A percentile compares a stretch with the other conserved stretches of the same genome.
phyloP scores from a whole-genome alignment of 768 basidiomycete genomes.

The Tricholoma sp. region DNA sequence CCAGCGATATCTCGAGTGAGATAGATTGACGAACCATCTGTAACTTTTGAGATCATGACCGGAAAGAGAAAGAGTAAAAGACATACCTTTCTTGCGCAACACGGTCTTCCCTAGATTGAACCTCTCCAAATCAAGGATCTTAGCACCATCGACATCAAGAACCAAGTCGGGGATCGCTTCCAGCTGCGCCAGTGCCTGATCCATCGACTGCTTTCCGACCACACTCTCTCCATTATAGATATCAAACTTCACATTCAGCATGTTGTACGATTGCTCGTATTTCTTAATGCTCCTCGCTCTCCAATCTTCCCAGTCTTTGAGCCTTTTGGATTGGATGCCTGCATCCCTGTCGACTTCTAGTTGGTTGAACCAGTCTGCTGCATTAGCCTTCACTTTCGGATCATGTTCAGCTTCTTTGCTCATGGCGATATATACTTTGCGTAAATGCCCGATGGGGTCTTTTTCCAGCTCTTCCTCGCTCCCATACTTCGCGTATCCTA shows the following conservation, averaged over 20 bases:
- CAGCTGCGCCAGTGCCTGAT: slow-evolving; percentile 62
- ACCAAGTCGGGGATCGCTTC: slow-evolving; percentile 65
- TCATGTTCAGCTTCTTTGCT: slow-evolving; percentile 78
- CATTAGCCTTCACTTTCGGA: slow-evolving; percentile 66
- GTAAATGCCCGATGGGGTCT: slow-evolving; percentile 93
- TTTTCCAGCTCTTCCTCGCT: slow-evolving; percentile 74
- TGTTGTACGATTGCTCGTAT: slow-evolving; percentile 82
- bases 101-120: slow-evolving; percentile 92
- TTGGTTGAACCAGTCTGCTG: slow-evolving; percentile 84
- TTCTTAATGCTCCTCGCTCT: slow-evolving; percentile 86
- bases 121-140: slow-evolving; percentile 81
- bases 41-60: not conserved
- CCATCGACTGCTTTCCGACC: slow-evolving; percentile 70
- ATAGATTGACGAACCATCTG: slow-evolving; percentile 93
- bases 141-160: slow-evolving; percentile 73
- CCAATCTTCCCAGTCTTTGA: slow-evolving; percentile 90
- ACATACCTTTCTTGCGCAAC: slow-evolving; percentile 75
- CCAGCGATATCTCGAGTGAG: slow-evolving; percentile 94
- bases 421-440: slow-evolving; percentile 92
- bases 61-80: not conserved
- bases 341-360: slow-evolving; percentile 63
- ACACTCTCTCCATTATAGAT: slow-evolving; percentile 88
- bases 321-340: slow-evolving; percentile 72
- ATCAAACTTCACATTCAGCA: slow-evolving; percentile 88
- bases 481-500: slow-evolving; percentile 91